phyloP scores from a whole-genome alignment of 2,329 filamentous ascomycete species.

The Phaeophleospora eucalypticola region DNA sequence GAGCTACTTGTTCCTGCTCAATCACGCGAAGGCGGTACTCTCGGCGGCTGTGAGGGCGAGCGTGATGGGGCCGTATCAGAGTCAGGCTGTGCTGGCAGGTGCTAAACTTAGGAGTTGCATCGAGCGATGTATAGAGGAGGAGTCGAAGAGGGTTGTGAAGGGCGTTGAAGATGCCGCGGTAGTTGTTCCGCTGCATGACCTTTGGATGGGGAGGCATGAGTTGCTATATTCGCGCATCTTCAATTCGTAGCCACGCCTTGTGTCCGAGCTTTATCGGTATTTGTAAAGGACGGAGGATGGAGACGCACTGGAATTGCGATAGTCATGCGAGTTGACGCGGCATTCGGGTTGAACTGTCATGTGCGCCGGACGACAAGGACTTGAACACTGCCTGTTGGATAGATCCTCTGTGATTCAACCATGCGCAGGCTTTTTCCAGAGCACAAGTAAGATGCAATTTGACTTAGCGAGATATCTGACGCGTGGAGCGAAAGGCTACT shows the following conservation, averaged over 20 bases:
- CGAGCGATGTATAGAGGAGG: constrained; percentile 53
- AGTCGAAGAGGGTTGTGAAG: constrained; percentile 44
- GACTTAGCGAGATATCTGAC: no score
- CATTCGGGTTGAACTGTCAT: no score
- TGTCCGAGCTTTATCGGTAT: not conserved
- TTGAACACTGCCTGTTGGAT: no score
- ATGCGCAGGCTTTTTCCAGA: no score
- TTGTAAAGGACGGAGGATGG: no score
- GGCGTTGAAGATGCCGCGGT: constrained; percentile 63
- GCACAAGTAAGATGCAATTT: no score
- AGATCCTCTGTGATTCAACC: no score
- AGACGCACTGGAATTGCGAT: no score
- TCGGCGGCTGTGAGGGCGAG: constrained; percentile 73
- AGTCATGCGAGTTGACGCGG: no score
- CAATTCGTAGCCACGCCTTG: constrained; percentile 57
- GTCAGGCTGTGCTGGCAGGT: constrained; percentile 67
- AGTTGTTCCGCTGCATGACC: constrained; percentile 70
- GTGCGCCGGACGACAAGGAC: no score
- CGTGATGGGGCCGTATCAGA: constrained; percentile 76
- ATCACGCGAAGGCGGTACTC: constrained; percentile 70
- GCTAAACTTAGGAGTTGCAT: constrained; percentile 56
- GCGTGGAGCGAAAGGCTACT: no score
- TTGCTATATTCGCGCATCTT: constrained; percentile 81
- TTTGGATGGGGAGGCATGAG: constrained; percentile 81
- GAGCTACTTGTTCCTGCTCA: constrained; percentile 71